phyloP scores from a whole-genome alignment of 768 basidiomycete genomes.

The Kwoniella heveanensis region DNA sequence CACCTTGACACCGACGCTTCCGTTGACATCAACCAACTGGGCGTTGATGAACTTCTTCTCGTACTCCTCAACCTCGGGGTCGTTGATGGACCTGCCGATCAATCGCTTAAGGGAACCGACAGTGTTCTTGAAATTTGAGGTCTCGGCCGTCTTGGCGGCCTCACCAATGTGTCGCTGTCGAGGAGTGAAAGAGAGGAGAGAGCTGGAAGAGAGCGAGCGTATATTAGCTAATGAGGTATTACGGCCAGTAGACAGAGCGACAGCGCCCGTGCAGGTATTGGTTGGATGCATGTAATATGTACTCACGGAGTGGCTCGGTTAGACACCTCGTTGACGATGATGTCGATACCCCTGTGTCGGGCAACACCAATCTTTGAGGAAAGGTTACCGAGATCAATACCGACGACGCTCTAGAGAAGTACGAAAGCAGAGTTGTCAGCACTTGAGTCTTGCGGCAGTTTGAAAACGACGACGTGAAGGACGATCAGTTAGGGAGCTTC shows the following conservation, averaged over 20 bases:
- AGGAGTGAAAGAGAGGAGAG: conserved; percentile 88
- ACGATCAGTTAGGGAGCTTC: too few species aligned
- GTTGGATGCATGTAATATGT: neutral
- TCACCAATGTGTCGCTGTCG: conserved; percentile 92
- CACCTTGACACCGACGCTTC: conserved; percentile 83
- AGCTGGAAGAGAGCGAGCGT: conserved; percentile 60
- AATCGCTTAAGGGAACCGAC: conserved; percentile 89
- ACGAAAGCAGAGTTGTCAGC: too few species aligned
- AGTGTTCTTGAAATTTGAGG: conserved; percentile 97
- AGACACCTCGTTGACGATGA: conserved; percentile 96
- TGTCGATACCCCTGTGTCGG: conserved; percentile 93
- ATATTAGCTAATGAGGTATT: neutral
- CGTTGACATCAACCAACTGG: conserved; percentile 77
- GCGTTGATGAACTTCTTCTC: conserved; percentile 93
- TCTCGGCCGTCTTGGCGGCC: conserved; percentile 94
- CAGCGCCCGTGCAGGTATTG: too few species aligned
- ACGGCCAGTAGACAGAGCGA: too few species aligned
- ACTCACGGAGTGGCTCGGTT: conserved; percentile 94
- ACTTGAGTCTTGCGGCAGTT: too few species aligned
- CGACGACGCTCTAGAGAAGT: conserved; percentile 66
- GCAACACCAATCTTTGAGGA: conserved; percentile 96
- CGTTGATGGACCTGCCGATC: conserved; percentile 75
- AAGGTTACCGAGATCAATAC: conserved; percentile 88
- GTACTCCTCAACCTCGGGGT: conserved; percentile 72
- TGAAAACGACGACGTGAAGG: too few species aligned